Conservation (phyloP, 1,284 basidiomycete species). For the Boletus calvinii region DNA sequence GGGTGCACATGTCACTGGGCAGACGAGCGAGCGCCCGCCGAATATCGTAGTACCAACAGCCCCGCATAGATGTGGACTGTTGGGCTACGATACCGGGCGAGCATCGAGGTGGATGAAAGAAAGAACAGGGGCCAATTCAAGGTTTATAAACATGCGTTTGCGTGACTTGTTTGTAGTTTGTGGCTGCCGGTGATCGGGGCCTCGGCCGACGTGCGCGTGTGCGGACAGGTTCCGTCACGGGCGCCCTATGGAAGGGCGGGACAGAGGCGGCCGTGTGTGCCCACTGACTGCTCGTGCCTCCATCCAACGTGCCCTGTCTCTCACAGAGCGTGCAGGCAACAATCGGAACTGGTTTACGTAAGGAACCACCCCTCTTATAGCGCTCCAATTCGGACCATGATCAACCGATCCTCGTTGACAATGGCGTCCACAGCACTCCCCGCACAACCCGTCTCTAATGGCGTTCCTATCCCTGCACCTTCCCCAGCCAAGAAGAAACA, state of each 20-base stretch:
- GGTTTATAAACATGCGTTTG: not conserved
- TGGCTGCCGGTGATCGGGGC: not conserved
- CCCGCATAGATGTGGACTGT: not conserved
- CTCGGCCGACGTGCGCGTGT: not conserved
- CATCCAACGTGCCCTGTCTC: not conserved
- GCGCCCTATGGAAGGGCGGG: too few species aligned
- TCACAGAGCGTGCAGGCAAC: too few species aligned
- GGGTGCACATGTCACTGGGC: too few species aligned
- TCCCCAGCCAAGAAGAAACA: slow-evolving; percentile 35
- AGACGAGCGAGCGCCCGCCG: too few species aligned
- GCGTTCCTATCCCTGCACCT: not conserved
- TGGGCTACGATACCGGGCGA: slow-evolving; percentile 11
- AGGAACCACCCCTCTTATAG: slow-evolving; percentile 19
- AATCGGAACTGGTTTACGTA: slow-evolving; percentile 17
- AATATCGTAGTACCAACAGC: slow-evolving; percentile 1
- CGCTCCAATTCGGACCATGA: slow-evolving; percentile 2
- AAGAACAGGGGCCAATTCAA: not conserved
- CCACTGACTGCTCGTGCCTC: not conserved
- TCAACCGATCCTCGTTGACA: slow-evolving; percentile 7
- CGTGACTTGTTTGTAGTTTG: not conserved
- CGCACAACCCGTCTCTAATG: slow-evolving; percentile 16
- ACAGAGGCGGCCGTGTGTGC: slow-evolving; percentile 1
- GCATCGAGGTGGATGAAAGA: not conserved
- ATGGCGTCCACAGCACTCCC: slow-evolving; percentile 21
- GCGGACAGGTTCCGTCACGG: too few species aligned